These are phyloP conservation scores for Neurospora sp. DNA, from an alignment of 495 filamentous ascomycete genomes.

Conservation along the genomic window DNA sequence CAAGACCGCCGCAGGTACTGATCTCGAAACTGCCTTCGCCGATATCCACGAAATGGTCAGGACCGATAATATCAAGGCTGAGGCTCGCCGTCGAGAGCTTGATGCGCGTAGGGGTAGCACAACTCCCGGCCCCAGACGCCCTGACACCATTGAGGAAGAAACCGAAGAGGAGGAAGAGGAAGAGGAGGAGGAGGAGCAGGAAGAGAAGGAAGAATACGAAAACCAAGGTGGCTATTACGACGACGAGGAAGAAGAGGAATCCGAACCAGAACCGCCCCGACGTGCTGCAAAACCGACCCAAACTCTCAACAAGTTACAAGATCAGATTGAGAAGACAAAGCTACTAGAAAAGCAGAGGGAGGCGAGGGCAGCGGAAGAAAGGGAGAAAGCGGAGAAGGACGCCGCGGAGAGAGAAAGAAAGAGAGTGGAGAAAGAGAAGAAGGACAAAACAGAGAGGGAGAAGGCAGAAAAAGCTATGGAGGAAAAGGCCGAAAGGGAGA, in stretches of 20 bases:
- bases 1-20: constrained; percentile 4
- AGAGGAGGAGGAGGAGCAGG: neutral
- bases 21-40: constrained; percentile 8
- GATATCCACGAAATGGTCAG: constrained; percentile 9
- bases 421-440: neutral
- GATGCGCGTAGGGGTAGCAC: neutral
- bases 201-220: neutral
- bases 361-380: neutral
- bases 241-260: neutral
- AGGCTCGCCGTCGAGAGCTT: constrained; percentile 1
- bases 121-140: neutral
- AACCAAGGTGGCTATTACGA: neutral
- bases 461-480: neutral
- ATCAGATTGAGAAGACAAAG: neutral
- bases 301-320: neutral
- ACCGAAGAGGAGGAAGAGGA: neutral
- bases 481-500: neutral
- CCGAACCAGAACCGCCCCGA: neutral
- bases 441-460: neutral
- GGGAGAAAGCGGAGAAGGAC: neutral
- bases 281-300: neutral
- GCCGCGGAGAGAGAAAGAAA: neutral
- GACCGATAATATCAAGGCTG: constrained; percentile 10
- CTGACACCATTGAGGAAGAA: neutral
- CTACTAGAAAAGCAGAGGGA: neutral